A percentile compares a stretch with the other conserved stretches of the same genome.
These are phyloP conservation scores for Nicotiana sylvestris DNA, from an alignment of 257 asterid species.

Conservation along the genomic window DNA sequence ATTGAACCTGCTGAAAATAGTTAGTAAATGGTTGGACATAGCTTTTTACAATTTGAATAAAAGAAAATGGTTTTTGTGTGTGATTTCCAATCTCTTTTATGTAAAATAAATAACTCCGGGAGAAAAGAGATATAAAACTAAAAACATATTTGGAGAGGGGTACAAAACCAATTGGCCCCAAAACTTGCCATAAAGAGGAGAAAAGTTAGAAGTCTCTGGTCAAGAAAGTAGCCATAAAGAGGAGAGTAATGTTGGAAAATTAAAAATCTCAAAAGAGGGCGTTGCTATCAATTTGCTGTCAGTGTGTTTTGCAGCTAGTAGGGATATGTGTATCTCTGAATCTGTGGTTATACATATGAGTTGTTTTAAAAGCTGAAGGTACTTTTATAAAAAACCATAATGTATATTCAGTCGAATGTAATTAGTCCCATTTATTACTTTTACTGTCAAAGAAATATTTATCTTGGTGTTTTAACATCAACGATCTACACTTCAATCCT, in stretches of 20 bases:
- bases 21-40: no score
- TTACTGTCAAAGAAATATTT: background rate
- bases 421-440: slow-evolving; percentile 5
- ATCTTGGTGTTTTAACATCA: background rate
- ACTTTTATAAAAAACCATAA: background rate
- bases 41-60: no score
- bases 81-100: no score
- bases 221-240: background rate
- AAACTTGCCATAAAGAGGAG: background rate
- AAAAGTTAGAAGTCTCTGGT: background rate
- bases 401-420: slow-evolving; percentile 16
- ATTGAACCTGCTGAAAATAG: background rate
- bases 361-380: background rate
- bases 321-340: slow-evolving; percentile 13
- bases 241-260: slow-evolving; percentile 2
- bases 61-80: no score
- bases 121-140: no score
- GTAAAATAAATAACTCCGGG: no score
- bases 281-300: slow-evolving; percentile 32
- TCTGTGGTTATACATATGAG: background rate
- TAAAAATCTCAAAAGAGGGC: slow-evolving; percentile 11
- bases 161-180: no score
- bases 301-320: slow-evolving; percentile 25
- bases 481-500: no score
- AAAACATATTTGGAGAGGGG: no score